Evolutionary conservation across 2,329 filamentous ascomycete genomes (phyloP), one percentile per base, ranked within the genome.

Genomic region (Fusarium staphyleae): DNA sequence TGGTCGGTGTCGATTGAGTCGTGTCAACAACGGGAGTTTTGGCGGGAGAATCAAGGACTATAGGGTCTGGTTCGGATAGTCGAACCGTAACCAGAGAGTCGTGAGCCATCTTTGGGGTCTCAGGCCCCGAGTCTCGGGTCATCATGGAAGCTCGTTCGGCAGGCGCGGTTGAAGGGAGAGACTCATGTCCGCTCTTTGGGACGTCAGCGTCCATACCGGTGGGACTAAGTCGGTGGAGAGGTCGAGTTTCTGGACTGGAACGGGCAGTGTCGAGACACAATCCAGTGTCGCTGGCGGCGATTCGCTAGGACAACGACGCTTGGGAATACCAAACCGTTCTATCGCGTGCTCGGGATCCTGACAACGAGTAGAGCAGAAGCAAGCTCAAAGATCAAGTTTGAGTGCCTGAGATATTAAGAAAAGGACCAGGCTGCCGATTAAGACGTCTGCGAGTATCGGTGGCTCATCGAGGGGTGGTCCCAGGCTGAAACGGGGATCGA

Each of bases 31-130:
- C 51, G 4, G 52, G 41, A 8, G 50, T 55, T 36, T 57, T 36
- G 15, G 64, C 36, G 30, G 60, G 49, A 14, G 57, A 52, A 29
- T 70, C 62, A 66, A 87, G 78, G 60, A 77, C 72, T 65, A 86
- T 66, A 63, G 78, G 66, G 64, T 82, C 72, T 52, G 81, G 77
- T 69, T 90, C 88, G 15, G 88, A 91, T 41, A 91, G 78, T 48
- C 87, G 82, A 36, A 91, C 88, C 7, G 88, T 91, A 37, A 91
- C 87, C 87, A 91, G 87, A 15, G 89, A 91, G 73, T 91, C 88
- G 70, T 83, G 81, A 15, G 70, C 62, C 70, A 74, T 74, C 54
- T 70, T 75, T n/a, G 72, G 70, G 36, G 71, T 73, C 63, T 69
- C 70, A 33, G 63, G 60, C 42, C 26, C 60, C 52, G 55, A 46